These are phyloP conservation scores for Hygrophorus russula DNA, from an alignment of 768 basidiomycete genomes.

Conservation along the genomic window DNA sequence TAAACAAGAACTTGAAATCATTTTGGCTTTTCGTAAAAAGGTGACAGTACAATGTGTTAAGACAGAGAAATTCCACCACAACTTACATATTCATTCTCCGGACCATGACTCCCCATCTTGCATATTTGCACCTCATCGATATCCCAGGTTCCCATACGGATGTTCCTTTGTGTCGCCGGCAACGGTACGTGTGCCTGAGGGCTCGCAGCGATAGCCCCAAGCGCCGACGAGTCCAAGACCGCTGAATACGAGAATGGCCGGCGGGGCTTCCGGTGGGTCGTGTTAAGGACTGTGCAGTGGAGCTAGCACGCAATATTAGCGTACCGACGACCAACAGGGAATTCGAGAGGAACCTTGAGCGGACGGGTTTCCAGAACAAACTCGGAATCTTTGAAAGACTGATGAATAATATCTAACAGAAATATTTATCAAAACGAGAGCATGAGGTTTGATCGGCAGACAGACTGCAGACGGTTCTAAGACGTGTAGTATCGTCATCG, in stretches of 20 bases:
- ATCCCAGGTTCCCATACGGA: constrained; percentile 42
- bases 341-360: constrained; percentile 27
- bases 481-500: constrained; percentile 12
- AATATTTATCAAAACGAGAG: background rate
- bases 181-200: background rate
- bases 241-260: constrained; percentile 29
- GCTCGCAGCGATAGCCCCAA: background rate
- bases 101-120: constrained; percentile 58
- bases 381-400: constrained; percentile 26
- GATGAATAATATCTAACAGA: constrained; percentile 29
- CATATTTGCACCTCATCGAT: constrained; percentile 55
- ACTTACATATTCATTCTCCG: constrained; percentile 51
- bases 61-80: constrained; percentile 20
- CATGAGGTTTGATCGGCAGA: background rate
- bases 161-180: constrained; percentile 1
- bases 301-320: constrained; percentile 17
- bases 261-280: constrained; percentile 29
- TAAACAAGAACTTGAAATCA: no score
- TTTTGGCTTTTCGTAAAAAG: background rate
- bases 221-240: constrained; percentile 17
- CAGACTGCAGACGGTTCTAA: constrained; percentile 22
- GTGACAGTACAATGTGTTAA: background rate
- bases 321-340: background rate
- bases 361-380: constrained; percentile 37
- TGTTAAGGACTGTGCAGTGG: constrained; percentile 42